Evolutionary conservation across 108 stramenopile genomes (phyloP), one percentile per base, ranked within the genome.

Genomic region (Cyclotella sp.): DNA sequence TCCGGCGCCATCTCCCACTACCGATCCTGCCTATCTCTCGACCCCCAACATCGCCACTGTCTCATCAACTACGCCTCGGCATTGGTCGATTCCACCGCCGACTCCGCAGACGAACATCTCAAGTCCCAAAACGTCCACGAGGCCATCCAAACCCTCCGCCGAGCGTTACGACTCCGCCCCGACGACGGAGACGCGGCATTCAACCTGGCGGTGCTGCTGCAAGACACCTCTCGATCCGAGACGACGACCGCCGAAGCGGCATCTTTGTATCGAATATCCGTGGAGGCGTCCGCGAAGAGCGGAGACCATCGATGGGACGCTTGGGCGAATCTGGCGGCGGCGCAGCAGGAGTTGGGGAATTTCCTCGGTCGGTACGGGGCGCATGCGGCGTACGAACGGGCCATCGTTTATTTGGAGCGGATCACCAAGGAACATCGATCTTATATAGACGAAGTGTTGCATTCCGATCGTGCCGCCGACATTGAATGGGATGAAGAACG

Each of bases 181-280:
- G 49, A 59, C 11, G 79, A 84, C 24, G 76, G 76, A 24, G 83
- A 84, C 67, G 79, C 83, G 0, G 73, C 83, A 47, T 84, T 84
- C 83, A 85, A 85, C 54, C 81, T 85, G 14, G 84, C 81, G 12
- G 15, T 78, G 14, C 43, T 85, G 40, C 73, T 85, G 9, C 84
- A 85, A 57, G 84, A 77, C 46, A 51, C 80, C 1, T 78, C 72
- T 4, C 53, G 29, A 44, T 72, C 76, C 26, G 72, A 83, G 22
- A 59, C 68, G 16, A 39, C 24, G 21, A 82, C 84, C 43, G 29
- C 34, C 19, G 84, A 85, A 43, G 81, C 76, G 22, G 81, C 84
- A 22, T 39, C 26, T 3, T 34, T 82, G 18, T 82, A 82, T 47
- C 44, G 69, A 47, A 58, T 77, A 24, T 58, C 75, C 30, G 84